A percentile compares a stretch with the other conserved stretches of the same genome.
These are phyloP conservation scores for Rasamsonia emersonii DNA, from an alignment of 2,329 filamentous ascomycete genomes.

Conservation along the genomic window DNA sequence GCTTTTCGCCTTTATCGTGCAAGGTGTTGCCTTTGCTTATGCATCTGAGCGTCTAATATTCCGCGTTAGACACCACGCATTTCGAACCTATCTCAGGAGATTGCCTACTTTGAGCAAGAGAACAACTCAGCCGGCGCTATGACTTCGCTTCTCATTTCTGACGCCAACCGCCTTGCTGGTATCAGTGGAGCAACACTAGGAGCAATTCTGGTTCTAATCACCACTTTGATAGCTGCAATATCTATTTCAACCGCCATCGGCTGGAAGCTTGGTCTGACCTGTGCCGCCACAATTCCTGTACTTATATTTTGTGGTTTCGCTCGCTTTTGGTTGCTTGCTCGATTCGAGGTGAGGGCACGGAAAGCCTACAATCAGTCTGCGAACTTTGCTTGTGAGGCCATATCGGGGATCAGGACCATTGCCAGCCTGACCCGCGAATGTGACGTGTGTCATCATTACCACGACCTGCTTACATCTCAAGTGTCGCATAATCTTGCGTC, in stretches of 20 bases:
- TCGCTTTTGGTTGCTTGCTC: conserved; percentile 73
- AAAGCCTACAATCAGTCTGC: conserved; percentile 71
- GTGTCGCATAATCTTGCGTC: conserved; percentile 61
- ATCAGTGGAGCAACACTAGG: conserved; percentile 81
- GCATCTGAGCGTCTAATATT: conserved; percentile 79
- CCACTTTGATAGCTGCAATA: conserved; percentile 70
- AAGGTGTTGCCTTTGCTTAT: conserved; percentile 69
- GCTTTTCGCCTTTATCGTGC: conserved; percentile 57
- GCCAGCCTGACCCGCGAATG: conserved; percentile 79
- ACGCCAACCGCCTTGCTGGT: conserved; percentile 83
- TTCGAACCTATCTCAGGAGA: conserved; percentile 85
- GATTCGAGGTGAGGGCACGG: conserved; percentile 72
- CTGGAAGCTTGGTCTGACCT: conserved; percentile 86
- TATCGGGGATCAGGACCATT: conserved; percentile 85
- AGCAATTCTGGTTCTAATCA: conserved; percentile 69
- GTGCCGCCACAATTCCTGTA: conserved; percentile 67
- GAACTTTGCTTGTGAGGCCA: conserved; percentile 83
- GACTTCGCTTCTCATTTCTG: conserved; percentile 78
- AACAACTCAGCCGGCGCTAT: conserved; percentile 84
- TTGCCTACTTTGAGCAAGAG: conserved; percentile 81
- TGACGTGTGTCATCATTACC: conserved; percentile 69
- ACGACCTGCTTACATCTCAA: conserved; percentile 56
- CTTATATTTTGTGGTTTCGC: conserved; percentile 76
- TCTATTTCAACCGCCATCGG: conserved; percentile 62
- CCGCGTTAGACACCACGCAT: conserved; percentile 71